Percentiles rank a stretch among this genome's conserved stretches.
phyloP scores from a whole-genome alignment of 192 early-diverging fungal genomes.

The Radiomyces spectabilis region DNA sequence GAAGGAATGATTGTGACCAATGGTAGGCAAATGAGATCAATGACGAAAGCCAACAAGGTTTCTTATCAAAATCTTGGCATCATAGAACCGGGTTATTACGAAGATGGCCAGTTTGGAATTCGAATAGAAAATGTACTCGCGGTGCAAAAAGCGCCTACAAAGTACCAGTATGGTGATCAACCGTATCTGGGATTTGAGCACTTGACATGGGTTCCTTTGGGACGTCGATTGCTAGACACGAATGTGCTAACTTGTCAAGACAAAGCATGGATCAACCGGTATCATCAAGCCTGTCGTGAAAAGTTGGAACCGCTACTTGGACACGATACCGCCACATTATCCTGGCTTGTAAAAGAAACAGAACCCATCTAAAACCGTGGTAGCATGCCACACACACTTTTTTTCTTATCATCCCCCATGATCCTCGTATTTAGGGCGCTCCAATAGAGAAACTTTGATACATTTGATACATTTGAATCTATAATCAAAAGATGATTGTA shows the following conservation, averaged over 20 bases:
- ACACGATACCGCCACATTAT: conserved; percentile 52
- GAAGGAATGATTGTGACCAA: conserved; percentile 92
- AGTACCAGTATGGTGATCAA: conserved; percentile 74
- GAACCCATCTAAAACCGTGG: conserved; percentile 51
- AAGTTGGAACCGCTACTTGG: conserved; percentile 72
- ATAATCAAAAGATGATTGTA: too few species aligned
- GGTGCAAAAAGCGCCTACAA: conserved; percentile 58
- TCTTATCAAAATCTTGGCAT: background rate
- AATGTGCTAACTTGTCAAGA: conserved; percentile 61
- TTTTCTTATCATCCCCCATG: too few species aligned
- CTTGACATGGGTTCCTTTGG: conserved; percentile 83
- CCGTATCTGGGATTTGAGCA: conserved; percentile 85
- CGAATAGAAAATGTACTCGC: conserved; percentile 91
- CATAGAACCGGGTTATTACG: conserved; percentile 89
- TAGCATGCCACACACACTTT: too few species aligned
- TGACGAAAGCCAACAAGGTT: background rate
- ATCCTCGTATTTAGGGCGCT: too few species aligned
- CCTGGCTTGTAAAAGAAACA: conserved; percentile 83
- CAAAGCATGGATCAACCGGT: conserved; percentile 80
- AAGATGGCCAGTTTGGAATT: conserved; percentile 92
- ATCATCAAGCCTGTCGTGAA: conserved; percentile 67
- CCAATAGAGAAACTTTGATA: too few species aligned
- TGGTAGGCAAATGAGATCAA: conserved; percentile 26
- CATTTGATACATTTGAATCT: too few species aligned
- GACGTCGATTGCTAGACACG: conserved; percentile 68